Evolutionary conservation across 331 rosid species (phyloP), one percentile per base, ranked within the genome.

Genomic region (Pyracantha coccinea): DNA sequence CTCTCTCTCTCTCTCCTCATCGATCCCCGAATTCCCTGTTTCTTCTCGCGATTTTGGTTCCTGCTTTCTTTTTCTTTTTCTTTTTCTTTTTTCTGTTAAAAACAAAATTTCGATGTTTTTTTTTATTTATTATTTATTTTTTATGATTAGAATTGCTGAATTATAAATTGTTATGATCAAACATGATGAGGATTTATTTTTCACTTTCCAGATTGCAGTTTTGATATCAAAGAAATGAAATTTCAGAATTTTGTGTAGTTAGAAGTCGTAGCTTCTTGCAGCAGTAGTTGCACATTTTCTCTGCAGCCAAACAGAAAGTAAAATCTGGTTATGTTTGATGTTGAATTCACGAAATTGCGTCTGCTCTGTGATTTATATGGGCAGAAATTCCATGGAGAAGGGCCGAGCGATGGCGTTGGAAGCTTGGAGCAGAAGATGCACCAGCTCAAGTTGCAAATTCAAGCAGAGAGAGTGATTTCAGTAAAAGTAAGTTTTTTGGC

Each of bases 401-500:
- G 82, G 32, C 66, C 75, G 31, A 78, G 81, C 32, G 87, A 81
- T 77, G 86, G 11, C 65, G 47, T 74, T 66, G 89, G 80, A 77
- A 63, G 68, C 79, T 87, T 91, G 89, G 57, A 78, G 31, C n/a
- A 57, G 78, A 90, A 88, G 88, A 89, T 94, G 78, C 82, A 87
- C 80, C 88, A 86, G 75, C 86, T 91, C 54, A 87, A 81, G 84
- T 86, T 72, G 88, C 86, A 94, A 90, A 90, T 94, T 80, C 92
- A 87, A 74, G 86, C 81, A 14, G 92, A 88, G 85, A 88, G 99
- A 83, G n/a, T 75, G 44, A 71, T 69, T 70, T 82, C 77, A 7
- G 68, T 94, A 32, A 85, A 79, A 77, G 98, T 93, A 85, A 80
- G 87, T 75, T 47, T 57, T 54, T 47, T 44, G 11, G 32, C 19